Base-by-base conservation (phyloP, 129 eudicot species). In the Arctium minus region DNA sequence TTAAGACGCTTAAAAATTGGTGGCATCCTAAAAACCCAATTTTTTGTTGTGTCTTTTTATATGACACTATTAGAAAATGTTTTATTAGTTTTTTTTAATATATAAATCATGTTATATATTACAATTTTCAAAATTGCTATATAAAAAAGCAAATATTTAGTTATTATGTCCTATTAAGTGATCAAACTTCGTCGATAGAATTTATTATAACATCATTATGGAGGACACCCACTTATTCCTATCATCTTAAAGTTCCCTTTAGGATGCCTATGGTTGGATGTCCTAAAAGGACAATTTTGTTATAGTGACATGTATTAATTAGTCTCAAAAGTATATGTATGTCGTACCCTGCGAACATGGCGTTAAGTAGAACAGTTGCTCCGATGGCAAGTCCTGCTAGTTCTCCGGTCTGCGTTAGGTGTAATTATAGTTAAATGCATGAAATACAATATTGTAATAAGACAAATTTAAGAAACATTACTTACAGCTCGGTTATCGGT, bases 321-420 rank as follows among this genome's bases (percentile, higher is more conserved):
- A n/a, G 30, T 17, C 27, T 60, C 68, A 60, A 17, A 60, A 60
- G 68, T 67, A 17, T 1, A 69, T 33, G 12, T 76, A 4, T 1
- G 39, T 18, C 33, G 9, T 83, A 94, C 98, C 96, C 98, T 36
- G 98, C 96, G 78, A 94, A 80, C 97, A 92, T 88, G 72, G 89
- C 97, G 56, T 94, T 94, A 31, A 94, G 91, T 81, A 94, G 72
- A 82, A 94, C 48, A 5, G 92, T 92, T 27, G 94, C 75, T 76
- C 98, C 97, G 78, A 94, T 85, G 36, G 97, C 97, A 53, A 92
- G 85, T 39, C 98, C 97, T 10, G 97, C 98, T 74, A 94, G 90
- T 83, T 94, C 94, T 75, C 96, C 98, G 3, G 86, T 91, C 98
- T 94, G 89, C 18, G 48, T 13, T 2, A 77, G 15, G 30, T 31